Percentiles rank a stretch among this genome's conserved stretches.
phyloP scores from a whole-genome alignment of 2,329 filamentous ascomycete genomes.

The Huntiella abstrusa region DNA sequence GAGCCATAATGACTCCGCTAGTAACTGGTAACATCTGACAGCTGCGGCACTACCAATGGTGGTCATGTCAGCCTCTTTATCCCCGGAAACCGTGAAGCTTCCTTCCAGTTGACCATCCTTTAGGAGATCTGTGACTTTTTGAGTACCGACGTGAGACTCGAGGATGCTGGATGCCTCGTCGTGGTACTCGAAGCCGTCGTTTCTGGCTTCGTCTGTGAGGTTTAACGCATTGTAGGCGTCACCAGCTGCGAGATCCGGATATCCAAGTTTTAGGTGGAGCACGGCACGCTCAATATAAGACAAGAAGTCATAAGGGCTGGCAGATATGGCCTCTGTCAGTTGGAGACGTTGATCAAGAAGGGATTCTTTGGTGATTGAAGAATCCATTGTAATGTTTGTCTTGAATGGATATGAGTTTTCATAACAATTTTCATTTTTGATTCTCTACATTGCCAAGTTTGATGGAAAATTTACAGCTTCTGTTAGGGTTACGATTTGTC shows the following conservation, averaged over 20 bases:
- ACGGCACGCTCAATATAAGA: constrained; percentile 51
- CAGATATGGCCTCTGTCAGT: constrained; percentile 35
- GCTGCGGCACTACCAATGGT: constrained; percentile 23
- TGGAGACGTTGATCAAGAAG: constrained; percentile 35
- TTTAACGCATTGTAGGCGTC: constrained; percentile 86
- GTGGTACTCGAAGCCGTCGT: constrained; percentile 71
- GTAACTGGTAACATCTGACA: constrained; percentile 37
- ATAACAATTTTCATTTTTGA: too few species aligned
- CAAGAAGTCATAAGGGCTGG: constrained; percentile 40
- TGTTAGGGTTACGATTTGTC: neutral
- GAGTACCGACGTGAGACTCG: constrained; percentile 17
- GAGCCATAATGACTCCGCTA: constrained; percentile 39
- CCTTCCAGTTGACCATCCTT: constrained; percentile 24
- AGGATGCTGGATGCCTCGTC: constrained; percentile 41
- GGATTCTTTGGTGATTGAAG: neutral
- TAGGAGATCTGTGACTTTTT: constrained; percentile 26
- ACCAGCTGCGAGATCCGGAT: constrained; percentile 74
- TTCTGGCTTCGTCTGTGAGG: constrained; percentile 59
- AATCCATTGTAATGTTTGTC: too few species aligned
- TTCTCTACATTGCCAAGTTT: too few species aligned
- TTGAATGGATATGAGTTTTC: too few species aligned
- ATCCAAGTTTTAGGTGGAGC: constrained; percentile 55
- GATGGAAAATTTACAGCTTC: too few species aligned
- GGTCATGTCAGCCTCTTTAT: constrained; percentile 20
- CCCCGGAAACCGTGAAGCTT: constrained; percentile 12